These are phyloP conservation scores for Paramecium sexaurelia DNA, from an alignment of 73 alveolate species.

Conservation along the genomic window DNA sequence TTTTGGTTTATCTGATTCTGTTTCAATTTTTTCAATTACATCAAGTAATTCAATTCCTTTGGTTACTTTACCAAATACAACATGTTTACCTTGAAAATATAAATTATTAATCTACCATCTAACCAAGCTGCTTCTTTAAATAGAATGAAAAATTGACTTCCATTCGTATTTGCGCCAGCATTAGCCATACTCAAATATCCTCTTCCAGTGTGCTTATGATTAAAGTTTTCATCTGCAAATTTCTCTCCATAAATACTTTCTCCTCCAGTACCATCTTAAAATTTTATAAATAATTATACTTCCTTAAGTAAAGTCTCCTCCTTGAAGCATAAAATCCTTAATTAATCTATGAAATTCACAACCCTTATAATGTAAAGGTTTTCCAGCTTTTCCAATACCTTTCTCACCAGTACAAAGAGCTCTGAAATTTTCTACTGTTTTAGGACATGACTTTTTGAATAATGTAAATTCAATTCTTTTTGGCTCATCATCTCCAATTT, in stretches of 20 bases:
- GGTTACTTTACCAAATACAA: slow-evolving; percentile 95
- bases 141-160: slow-evolving; percentile 92
- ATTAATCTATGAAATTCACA: slow-evolving; percentile 87
- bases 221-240: slow-evolving; percentile 91
- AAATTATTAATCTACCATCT: slow-evolving; percentile 70
- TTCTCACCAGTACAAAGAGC: slow-evolving; percentile 99
- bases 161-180: slow-evolving; percentile 91
- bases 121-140: slow-evolving; percentile 88
- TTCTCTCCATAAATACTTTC: slow-evolving; percentile 87
- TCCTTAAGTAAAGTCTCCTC: slow-evolving; percentile 91
- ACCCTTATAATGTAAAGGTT: slow-evolving; percentile 83
- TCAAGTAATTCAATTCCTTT: slow-evolving; percentile 81
- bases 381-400: slow-evolving; percentile 74
- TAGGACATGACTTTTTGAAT: slow-evolving; percentile 90
- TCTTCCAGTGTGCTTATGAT: slow-evolving; percentile 82
- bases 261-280: slow-evolving; percentile 91
- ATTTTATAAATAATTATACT: not conserved
- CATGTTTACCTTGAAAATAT: slow-evolving; percentile 79
- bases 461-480: slow-evolving; percentile 93
- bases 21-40: slow-evolving; percentile 80
- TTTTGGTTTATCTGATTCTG: slow-evolving; percentile 92
- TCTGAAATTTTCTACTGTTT: slow-evolving; percentile 97
- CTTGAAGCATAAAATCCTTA: slow-evolving; percentile 87
- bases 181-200: slow-evolving; percentile 97
- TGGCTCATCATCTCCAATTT: slow-evolving; percentile 82